phyloP scores from a whole-genome alignment of 495 filamentous ascomycete species.

The Annulohypoxylon nitens region DNA sequence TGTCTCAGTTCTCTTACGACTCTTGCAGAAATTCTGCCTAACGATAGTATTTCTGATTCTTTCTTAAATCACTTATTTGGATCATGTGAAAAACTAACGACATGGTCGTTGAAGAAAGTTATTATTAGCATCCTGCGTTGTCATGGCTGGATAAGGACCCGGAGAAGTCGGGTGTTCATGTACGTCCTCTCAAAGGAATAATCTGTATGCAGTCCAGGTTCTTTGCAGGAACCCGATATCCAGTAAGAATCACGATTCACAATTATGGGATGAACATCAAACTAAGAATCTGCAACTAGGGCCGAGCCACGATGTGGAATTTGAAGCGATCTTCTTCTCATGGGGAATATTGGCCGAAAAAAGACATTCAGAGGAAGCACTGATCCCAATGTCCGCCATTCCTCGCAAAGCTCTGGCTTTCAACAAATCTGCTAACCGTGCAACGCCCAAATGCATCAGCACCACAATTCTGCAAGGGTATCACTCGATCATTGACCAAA shows the following conservation, averaged over 20 bases:
- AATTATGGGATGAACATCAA: conserved; percentile 23
- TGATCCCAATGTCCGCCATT: conserved; percentile 76
- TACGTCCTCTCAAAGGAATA: conserved; percentile 21
- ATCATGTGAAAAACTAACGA: conserved; percentile 21
- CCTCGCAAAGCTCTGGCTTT: conserved; percentile 77
- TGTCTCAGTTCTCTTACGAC: conserved; percentile 49
- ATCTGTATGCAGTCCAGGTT: conserved; percentile 5
- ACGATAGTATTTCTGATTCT: conserved; percentile 8
- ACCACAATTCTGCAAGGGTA: conserved; percentile 75
- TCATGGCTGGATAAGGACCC: conserved; percentile 4
- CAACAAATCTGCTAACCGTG: conserved; percentile 71
- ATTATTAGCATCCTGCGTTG: conserved; percentile 38
- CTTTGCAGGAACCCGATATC: conserved; percentile 1
- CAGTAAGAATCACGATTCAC: conserved; percentile 20
- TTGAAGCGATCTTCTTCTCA: conserved; percentile 25
- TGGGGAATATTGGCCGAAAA: conserved; percentile 9
- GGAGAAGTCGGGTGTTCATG: conserved; percentile 8
- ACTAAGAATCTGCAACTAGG: conserved; percentile 19
- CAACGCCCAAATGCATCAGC: conserved; percentile 78
- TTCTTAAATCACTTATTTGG: conserved; percentile 11
- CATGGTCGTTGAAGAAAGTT: conserved; percentile 18
- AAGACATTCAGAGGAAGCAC: conserved; percentile 67
- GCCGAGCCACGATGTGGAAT: conserved; percentile 18
- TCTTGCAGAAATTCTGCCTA: conserved; percentile 47
- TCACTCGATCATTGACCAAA: conserved; percentile 84